phyloP scores from a whole-genome alignment of 2,329 filamentous ascomycete species.

The Aspergillus udagawae region DNA sequence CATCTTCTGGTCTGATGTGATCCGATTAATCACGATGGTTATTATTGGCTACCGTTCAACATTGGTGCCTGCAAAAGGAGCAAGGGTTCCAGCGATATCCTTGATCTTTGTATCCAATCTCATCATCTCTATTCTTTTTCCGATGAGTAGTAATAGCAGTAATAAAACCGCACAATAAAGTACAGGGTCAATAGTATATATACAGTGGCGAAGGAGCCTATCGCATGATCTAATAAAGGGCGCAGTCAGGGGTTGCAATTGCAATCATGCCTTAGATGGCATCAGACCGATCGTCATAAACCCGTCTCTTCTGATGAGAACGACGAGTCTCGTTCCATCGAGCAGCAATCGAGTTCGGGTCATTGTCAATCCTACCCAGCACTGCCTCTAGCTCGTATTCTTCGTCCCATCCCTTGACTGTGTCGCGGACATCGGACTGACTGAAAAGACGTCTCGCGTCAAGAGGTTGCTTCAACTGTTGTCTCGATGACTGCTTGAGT shows the following conservation, averaged over 20 bases:
- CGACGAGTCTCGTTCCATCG: constrained; percentile 15
- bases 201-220: not conserved
- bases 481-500: constrained; percentile 12
- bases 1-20: not conserved
- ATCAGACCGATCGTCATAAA: not conserved
- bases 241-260: not conserved
- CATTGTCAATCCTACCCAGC: constrained; percentile 13
- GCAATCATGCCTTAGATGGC: not conserved
- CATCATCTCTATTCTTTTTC: not conserved
- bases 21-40: not conserved
- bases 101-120: not conserved
- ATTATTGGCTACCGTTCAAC: not conserved
- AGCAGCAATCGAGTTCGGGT: constrained; percentile 10
- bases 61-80: not conserved
- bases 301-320: not conserved
- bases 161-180: not conserved
- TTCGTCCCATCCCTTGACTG: constrained; percentile 25
- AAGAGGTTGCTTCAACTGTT: constrained; percentile 7
- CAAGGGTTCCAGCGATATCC: not conserved
- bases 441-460: constrained; percentile 12
- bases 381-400: constrained; percentile 25
- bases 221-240: not conserved
- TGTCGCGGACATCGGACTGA: constrained; percentile 8
- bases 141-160: not conserved
- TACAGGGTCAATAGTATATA: not conserved